Evolutionary conservation across 768 basidiomycete species (phyloP).

Genomic region (Mycena latifolia): DNA sequence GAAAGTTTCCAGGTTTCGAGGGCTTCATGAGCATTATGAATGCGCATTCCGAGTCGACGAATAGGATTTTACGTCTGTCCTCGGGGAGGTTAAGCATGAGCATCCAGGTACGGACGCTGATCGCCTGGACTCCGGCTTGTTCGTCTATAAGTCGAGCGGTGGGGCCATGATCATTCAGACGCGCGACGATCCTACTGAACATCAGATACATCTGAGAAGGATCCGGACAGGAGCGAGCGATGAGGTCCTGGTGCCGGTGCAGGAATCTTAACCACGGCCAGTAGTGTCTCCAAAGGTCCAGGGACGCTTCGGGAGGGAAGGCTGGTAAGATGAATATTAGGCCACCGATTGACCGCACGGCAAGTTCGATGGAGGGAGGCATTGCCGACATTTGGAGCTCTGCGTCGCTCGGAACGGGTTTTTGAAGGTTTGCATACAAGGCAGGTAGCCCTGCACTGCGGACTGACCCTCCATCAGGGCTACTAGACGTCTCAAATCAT

Average conservation of each 20-base stretch:
- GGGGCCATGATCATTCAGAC: not conserved
- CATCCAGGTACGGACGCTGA: conserved; percentile 1
- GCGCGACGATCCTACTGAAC: not conserved
- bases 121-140: not conserved
- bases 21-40: not conserved
- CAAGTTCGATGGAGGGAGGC: not conserved
- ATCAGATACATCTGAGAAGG: not conserved
- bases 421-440: not conserved
- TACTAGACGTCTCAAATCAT: no score
- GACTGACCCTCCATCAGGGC: no score
- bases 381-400: not conserved
- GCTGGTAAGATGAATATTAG: no score
- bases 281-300: not conserved
- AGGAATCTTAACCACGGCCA: conserved; percentile 7
- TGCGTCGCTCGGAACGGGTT: not conserved
- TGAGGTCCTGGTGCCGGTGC: not conserved
- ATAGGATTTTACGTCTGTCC: not conserved
- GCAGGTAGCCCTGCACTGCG: no score
- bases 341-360: not conserved
- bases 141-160: not conserved
- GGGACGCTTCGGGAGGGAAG: not conserved
- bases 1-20: not conserved
- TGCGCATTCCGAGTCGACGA: no score
- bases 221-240: not conserved
- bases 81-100: not conserved